Conservation (phyloP, 306 rosid species). For the Sesbania bispinosa region DNA sequence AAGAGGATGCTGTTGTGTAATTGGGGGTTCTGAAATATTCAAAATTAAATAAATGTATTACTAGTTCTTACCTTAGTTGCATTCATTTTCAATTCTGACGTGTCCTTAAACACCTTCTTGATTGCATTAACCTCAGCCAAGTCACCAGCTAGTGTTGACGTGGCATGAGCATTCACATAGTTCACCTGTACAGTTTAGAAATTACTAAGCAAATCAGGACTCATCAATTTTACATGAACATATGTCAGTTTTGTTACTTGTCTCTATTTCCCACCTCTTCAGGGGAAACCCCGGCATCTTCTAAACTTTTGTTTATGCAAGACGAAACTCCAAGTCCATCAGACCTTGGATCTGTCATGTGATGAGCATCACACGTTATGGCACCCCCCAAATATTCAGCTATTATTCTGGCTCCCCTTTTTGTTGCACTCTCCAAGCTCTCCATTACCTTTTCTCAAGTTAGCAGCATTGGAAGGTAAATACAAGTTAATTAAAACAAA, state of each 20-base stretch:
- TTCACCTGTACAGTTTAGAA: slow-evolving; percentile 46
- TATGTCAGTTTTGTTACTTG: background rate
- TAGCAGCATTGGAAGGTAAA: background rate
- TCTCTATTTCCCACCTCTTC: slow-evolving; percentile 47
- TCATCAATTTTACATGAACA: background rate
- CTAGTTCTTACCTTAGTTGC: slow-evolving; percentile 64
- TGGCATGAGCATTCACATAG: slow-evolving; percentile 85
- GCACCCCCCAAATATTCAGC: slow-evolving; percentile 68
- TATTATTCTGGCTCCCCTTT: slow-evolving; percentile 49
- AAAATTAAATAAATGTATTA: background rate
- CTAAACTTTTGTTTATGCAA: slow-evolving; percentile 54
- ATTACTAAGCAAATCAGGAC: background rate
- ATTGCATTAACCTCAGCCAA: slow-evolving; percentile 72
- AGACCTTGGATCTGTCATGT: slow-evolving; percentile 66
- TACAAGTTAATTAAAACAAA: background rate
- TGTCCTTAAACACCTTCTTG: slow-evolving; percentile 58
- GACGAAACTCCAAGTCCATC: slow-evolving; percentile 73
- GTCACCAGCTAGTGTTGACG: slow-evolving; percentile 73
- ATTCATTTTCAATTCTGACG: slow-evolving; percentile 64
- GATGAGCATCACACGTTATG: slow-evolving; percentile 67
- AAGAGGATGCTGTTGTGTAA: background rate
- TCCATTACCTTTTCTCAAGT: slow-evolving; percentile 44
- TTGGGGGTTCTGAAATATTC: background rate
- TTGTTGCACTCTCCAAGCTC: slow-evolving; percentile 57
- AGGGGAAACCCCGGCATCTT: slow-evolving; percentile 64